Evolutionary conservation across 106 monocot species (phyloP), one percentile per base, ranked within the genome.

Genomic region (Dioscorea alata): DNA sequence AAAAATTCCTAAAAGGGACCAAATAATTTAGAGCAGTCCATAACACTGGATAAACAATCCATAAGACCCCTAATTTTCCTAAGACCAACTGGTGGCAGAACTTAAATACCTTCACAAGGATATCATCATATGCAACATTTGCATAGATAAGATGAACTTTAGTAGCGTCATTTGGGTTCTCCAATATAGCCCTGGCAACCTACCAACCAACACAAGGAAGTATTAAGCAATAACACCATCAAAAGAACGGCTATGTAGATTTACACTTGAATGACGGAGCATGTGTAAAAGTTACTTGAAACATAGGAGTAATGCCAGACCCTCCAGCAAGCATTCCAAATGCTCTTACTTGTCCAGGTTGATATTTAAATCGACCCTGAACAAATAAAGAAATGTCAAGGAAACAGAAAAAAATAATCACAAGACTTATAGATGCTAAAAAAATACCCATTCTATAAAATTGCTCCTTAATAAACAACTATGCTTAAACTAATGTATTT

Each of bases 271-370:
- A 21, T 69, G 9, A 23, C 8, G 56, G 18, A n/a, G 34, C 53
- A 14, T 13, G 35, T 68, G 15, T 35, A 18, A n/a, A 50, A 75
- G 48, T 80, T 76, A 96, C 96, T 73, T 97, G 97, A 74, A 92
- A 97, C 97, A 97, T 97, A 60, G 92, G 92, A 31, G 97, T 97
- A 23, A 97, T 92, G 69, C 97, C 97, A 62, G 97, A 97, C 69
- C 97, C 97, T 65, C 97, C 97, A 73, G 97, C 92, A 67, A 92
- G 50, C 97, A 97, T 97, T 65, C 97, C 97, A 71, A 97, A 97
- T 53, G 92, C 92, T 77, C 84, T 80, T 28, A 92, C 97, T 87
- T 92, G 92, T 2, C 92, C 97, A 53, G 76, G 71, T 77, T 86
- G 79, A 82, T 97, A 92, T 72, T 74, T 86, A 76, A 97, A 97